Conservation (phyloP, 164 flowering plant species). For the Magnolia changhungtana region DNA sequence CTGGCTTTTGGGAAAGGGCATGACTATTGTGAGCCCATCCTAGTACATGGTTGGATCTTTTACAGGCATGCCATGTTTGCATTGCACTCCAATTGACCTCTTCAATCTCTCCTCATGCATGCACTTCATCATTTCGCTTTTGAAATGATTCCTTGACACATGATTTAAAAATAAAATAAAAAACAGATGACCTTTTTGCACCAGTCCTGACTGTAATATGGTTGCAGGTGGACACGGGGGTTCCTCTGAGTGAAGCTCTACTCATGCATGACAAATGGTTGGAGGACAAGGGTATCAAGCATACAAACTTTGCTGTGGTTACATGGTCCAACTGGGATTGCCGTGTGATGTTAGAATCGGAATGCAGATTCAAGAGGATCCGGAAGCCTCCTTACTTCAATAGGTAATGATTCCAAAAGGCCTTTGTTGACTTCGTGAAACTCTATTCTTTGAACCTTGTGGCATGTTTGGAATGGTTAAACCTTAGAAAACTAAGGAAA, state of each 20-base stretch:
- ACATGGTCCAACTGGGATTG: constrained; percentile 99
- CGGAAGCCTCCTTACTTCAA: constrained; percentile 90
- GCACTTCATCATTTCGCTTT: neutral
- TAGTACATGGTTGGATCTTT: neutral
- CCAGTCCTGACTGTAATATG: constrained; percentile 1
- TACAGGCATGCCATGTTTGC: neutral
- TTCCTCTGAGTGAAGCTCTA: constrained; percentile 81
- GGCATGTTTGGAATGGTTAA: no score
- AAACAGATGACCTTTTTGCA: neutral
- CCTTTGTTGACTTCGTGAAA: no score
- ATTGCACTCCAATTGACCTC: neutral
- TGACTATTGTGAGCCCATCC: neutral
- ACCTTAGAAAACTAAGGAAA: no score
- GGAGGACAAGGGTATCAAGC: constrained; percentile 80
- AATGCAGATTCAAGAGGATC: constrained; percentile 85
- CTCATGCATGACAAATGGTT: constrained; percentile 93
- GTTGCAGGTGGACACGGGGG: constrained; percentile 88
- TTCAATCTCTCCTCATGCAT: no score
- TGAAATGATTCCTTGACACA: neutral
- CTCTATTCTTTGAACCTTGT: no score
- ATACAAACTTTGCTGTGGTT: constrained; percentile 85
- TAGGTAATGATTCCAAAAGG: constrained; percentile 37
- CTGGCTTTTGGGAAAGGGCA: neutral
- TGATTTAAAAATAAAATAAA: neutral
- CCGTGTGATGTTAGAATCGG: constrained; percentile 90